A percentile compares a stretch with the other conserved stretches of the same genome.
Conservation (phyloP, 2,329 filamentous ascomycete genomes). For the Rhytidhysteron rufulum region DNA sequence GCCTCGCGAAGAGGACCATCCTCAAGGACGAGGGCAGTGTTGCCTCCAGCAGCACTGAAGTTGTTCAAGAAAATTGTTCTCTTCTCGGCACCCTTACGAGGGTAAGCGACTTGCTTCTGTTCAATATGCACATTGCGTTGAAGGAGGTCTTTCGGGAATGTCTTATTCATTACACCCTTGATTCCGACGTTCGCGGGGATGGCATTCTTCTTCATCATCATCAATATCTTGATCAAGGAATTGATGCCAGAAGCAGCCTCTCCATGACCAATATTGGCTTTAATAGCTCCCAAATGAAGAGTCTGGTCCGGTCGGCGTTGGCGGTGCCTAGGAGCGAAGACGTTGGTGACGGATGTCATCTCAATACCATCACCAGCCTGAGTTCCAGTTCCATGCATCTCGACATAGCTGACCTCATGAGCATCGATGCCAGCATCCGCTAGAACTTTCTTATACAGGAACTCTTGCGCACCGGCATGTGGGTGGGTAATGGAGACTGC, state of each 20-base stretch:
- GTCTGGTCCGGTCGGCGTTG: constrained; percentile 48
- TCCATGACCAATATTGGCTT: constrained; percentile 54
- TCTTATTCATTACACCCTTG: constrained; percentile 54
- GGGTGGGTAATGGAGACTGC: constrained; percentile 81
- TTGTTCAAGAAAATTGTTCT: constrained; percentile 52
- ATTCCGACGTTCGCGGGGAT: constrained; percentile 55
- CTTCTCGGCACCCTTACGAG: constrained; percentile 46
- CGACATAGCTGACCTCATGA: constrained; percentile 74
- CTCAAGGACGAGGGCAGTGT: constrained; percentile 51
- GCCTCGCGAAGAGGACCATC: constrained; percentile 45
- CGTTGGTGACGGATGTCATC: constrained; percentile 69
- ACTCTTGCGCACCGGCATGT: constrained; percentile 71
- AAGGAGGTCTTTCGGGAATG: constrained; percentile 50
- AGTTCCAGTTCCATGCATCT: constrained; percentile 87
- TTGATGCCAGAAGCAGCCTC: constrained; percentile 55
- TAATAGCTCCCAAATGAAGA: constrained; percentile 52
- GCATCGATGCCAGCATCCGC: constrained; percentile 71
- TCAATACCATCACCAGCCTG: constrained; percentile 81
- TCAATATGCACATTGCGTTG: constrained; percentile 53
- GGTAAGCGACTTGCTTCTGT: constrained; percentile 42
- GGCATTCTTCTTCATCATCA: constrained; percentile 53
- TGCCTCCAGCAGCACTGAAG: constrained; percentile 52
- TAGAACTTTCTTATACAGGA: constrained; percentile 66
- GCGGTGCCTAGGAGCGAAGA: constrained; percentile 55
- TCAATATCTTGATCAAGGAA: constrained; percentile 50